Percentiles rank a stretch among this genome's conserved stretches.
phyloP scores from a whole-genome alignment of 768 basidiomycete genomes.

The Lactarius pseudohatsudake region DNA sequence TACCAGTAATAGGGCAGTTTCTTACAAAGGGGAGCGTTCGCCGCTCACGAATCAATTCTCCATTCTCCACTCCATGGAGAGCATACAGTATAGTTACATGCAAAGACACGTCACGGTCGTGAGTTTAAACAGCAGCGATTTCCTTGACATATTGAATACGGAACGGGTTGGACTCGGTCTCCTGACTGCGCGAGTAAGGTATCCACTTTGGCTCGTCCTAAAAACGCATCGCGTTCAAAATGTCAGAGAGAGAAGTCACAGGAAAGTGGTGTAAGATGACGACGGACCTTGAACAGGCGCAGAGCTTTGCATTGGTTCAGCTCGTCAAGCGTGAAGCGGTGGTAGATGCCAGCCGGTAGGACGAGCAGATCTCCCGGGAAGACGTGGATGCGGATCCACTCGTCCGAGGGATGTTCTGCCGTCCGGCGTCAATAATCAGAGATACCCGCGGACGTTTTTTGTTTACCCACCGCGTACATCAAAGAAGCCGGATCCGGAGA shows the following conservation, averaged over 20 bases:
- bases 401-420: constrained; percentile 62
- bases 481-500: constrained; percentile 88
- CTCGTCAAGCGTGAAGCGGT: constrained; percentile 89
- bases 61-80: not conserved
- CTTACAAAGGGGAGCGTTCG: not conserved
- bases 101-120: not conserved
- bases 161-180: constrained; percentile 64
- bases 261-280: not conserved
- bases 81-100: not conserved
- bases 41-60: not conserved
- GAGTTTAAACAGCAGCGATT: not conserved
- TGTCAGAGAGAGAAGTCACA: not conserved
- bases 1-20: not conserved
- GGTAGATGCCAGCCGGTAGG: constrained; percentile 89
- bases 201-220: constrained; percentile 94
- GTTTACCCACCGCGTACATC: constrained; percentile 73
- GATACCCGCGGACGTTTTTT: not conserved
- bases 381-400: constrained; percentile 81
- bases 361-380: constrained; percentile 81
- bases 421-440: not conserved
- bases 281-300: constrained; percentile 76
- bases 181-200: constrained; percentile 62
- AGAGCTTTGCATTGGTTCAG: constrained; percentile 71
- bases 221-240: too few species aligned
- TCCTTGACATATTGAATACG: constrained; percentile 57